Percentiles rank a stretch among this genome's conserved stretches.
phyloP scores from a whole-genome alignment of 192 early-diverging fungal species.

The Geranomyces variabilis region DNA sequence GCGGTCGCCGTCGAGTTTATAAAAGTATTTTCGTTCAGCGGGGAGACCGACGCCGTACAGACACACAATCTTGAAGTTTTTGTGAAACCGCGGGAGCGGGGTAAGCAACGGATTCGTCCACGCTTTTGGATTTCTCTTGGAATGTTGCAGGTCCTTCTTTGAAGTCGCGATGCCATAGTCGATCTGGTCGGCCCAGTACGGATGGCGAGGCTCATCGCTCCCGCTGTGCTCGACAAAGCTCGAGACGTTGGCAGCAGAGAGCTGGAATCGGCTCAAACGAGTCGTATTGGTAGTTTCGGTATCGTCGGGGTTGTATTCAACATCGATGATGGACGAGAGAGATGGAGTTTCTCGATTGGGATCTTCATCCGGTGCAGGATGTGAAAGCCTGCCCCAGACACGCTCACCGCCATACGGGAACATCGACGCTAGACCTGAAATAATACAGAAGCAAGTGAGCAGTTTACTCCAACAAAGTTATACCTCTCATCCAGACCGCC shows the following conservation, averaged over 20 bases:
- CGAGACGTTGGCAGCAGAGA: constrained; percentile 17
- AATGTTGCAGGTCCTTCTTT: constrained; percentile 59
- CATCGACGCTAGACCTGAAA: constrained; percentile 57
- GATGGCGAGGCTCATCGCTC: neutral
- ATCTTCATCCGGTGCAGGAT: constrained; percentile 73
- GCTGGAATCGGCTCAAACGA: neutral
- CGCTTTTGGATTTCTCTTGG: constrained; percentile 56
- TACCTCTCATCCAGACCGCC: no score
- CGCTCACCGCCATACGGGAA: constrained; percentile 82
- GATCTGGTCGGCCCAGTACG: constrained; percentile 23
- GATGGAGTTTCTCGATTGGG: neutral
- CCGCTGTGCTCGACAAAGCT: constrained; percentile 1
- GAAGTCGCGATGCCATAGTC: constrained; percentile 56
- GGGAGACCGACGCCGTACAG: constrained; percentile 78
- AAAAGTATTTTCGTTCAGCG: constrained; percentile 86
- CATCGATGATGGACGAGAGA: constrained; percentile 14
- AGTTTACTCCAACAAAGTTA: no score
- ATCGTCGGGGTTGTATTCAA: neutral
- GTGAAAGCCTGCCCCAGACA: constrained; percentile 71
- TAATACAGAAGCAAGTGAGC: no score
- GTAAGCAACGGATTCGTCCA: constrained; percentile 85
- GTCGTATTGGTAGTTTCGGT: neutral
- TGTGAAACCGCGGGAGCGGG: constrained; percentile 56
- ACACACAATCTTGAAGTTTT: constrained; percentile 76
- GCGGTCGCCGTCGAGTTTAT: constrained; percentile 34